Percentiles rank a stretch among this genome's conserved stretches.
Conservation (phyloP, 352 stramenopile genomes). For the Bremia lactucae region DNA sequence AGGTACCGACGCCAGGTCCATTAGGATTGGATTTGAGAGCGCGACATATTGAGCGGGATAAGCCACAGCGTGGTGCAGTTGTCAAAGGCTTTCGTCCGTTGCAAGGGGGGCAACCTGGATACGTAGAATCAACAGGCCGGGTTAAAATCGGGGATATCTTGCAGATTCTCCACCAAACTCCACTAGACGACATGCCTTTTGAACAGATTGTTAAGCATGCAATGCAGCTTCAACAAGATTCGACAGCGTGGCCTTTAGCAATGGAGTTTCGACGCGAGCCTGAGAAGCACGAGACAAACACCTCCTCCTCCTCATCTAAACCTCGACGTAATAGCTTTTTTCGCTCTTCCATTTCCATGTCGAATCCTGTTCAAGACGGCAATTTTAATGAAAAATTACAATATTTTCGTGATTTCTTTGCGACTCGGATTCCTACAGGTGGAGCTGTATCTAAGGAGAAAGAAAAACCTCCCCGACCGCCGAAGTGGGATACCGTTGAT, state of each 20-base stretch:
- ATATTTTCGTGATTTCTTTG: conserved; percentile 81
- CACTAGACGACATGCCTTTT: conserved; percentile 76
- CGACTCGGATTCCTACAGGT: conserved; percentile 66
- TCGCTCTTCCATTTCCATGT: conserved; percentile 45
- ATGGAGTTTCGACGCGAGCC: conserved; percentile 71
- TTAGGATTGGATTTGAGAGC: conserved; percentile 65
- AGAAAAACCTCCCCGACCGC: conserved; percentile 47
- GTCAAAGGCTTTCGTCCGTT: conserved; percentile 73
- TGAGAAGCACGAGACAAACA: conserved; percentile 19
- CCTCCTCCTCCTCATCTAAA: conserved; percentile 18
- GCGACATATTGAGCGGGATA: conserved; percentile 60
- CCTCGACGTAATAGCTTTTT: conserved; percentile 69
- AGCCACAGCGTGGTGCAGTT: conserved; percentile 59
- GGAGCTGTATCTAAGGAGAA: conserved; percentile 54
- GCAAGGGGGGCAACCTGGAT: conserved; percentile 35
- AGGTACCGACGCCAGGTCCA: conserved; percentile 56
- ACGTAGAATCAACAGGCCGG: conserved; percentile 62
- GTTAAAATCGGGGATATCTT: conserved; percentile 73
- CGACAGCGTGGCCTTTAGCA: conserved; percentile 51
- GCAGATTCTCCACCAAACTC: conserved; percentile 65
- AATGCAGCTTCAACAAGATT: conserved; percentile 58
- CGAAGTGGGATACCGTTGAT: conserved; percentile 63
- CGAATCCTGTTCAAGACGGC: conserved; percentile 54
- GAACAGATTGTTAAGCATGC: conserved; percentile 76
- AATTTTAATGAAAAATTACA: conserved; percentile 83